Percentiles rank a stretch among this genome's conserved stretches.
Conservation (phyloP, 2,329 filamentous ascomycete species). For the Torrubiellomyces zombiae region DNA sequence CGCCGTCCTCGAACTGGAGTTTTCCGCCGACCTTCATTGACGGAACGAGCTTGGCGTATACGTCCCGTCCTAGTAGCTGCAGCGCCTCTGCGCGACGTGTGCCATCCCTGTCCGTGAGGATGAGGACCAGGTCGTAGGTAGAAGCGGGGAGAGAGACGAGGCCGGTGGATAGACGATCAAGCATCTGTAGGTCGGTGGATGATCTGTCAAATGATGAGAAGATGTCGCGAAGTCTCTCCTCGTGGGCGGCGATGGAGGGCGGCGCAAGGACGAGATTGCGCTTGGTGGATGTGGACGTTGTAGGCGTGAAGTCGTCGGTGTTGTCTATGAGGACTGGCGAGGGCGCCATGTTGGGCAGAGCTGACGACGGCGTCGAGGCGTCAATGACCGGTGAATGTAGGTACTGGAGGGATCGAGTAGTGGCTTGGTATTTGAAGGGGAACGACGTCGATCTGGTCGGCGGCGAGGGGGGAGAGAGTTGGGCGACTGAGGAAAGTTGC, state of each 20-base stretch:
- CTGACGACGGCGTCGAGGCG: not conserved
- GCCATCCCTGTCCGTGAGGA: constrained; percentile 65
- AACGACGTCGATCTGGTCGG: too few relatives aligned
- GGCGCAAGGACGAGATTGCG: constrained; percentile 77
- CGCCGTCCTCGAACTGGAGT: constrained; percentile 52
- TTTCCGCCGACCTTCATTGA: constrained; percentile 54
- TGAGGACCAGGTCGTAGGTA: constrained; percentile 71
- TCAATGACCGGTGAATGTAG: not conserved
- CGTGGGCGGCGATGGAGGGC: constrained; percentile 74
- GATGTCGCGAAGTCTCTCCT: constrained; percentile 55
- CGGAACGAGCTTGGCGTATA: constrained; percentile 52
- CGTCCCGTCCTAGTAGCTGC: constrained; percentile 45
- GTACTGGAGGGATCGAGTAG: too few relatives aligned
- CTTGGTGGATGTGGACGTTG: constrained; percentile 10
- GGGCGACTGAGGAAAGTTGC: too few relatives aligned
- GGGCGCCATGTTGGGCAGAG: constrained; percentile 26
- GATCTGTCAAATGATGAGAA: constrained; percentile 58
- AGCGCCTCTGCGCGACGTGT: constrained; percentile 44
- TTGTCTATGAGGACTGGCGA: constrained; percentile 37
- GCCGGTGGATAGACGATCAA: constrained; percentile 75
- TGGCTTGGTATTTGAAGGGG: too few relatives aligned
- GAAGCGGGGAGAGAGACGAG: constrained; percentile 58
- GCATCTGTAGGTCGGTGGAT: constrained; percentile 86
- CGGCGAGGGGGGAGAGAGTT: too few relatives aligned
- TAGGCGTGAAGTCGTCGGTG: constrained; percentile 33